Evolutionary conservation across 2,329 filamentous ascomycete genomes (phyloP).

Genomic region (Penicillium brevicompactum): DNA sequence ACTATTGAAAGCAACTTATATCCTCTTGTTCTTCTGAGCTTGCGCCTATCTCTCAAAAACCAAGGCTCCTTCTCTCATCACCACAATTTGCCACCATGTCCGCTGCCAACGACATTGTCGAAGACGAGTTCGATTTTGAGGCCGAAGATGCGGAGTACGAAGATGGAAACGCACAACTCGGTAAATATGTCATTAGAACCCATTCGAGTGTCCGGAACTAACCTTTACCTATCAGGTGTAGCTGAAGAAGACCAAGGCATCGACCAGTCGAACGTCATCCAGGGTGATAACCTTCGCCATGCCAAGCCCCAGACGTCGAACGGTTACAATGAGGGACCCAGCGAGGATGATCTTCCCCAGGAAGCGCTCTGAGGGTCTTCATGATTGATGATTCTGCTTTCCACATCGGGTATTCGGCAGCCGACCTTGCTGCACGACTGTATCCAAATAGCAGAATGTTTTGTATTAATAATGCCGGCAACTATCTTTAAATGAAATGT

Average conservation of each 20-base stretch:
- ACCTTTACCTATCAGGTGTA: too few relatives aligned
- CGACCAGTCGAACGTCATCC: slow-evolving; percentile 24
- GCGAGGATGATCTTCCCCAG: slow-evolving; percentile 25
- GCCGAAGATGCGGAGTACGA: not conserved
- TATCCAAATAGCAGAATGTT: too few relatives aligned
- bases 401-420: too few relatives aligned
- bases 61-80: too few relatives aligned
- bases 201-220: too few relatives aligned
- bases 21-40: not conserved
- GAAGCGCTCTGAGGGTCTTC: not conserved
- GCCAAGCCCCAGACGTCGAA: slow-evolving; percentile 23
- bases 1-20: not conserved
- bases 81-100: not conserved
- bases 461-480: too few relatives aligned
- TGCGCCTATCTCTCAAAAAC: too few relatives aligned
- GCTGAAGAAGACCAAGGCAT: slow-evolving; percentile 13
- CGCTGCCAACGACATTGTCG: not conserved
- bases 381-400: too few relatives aligned
- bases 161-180: not conserved
- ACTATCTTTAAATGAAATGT: too few relatives aligned
- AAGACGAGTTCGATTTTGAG: not conserved
- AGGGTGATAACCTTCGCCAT: slow-evolving; percentile 27
- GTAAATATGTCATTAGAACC: not conserved
- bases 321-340: slow-evolving; percentile 27
- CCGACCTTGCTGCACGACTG: too few relatives aligned